A percentile compares a stretch with the other conserved stretches of the same genome.
phyloP scores from a whole-genome alignment of 805 yeast species.

The Candida jianshihensis region DNA sequence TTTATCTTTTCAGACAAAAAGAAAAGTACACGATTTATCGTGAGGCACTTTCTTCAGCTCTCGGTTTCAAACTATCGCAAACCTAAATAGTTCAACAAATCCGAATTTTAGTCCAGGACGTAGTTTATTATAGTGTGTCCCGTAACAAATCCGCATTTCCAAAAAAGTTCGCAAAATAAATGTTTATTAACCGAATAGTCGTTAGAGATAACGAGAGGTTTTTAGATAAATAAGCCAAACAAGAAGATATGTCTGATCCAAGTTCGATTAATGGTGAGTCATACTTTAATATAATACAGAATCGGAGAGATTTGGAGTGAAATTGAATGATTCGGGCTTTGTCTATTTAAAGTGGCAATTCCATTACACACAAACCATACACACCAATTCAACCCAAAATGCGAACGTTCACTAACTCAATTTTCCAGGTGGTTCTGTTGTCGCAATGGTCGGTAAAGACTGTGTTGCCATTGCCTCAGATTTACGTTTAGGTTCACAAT shows the following conservation, averaged over 20 bases:
- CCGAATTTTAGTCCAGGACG: too few species aligned
- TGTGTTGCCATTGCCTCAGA: slow-evolving; percentile 98
- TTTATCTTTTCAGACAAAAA: slow-evolving; percentile 29
- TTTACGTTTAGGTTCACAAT: slow-evolving; percentile 87
- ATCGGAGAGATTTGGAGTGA: too few species aligned
- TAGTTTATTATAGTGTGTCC: slow-evolving; percentile 2
- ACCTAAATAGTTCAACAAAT: neutral
- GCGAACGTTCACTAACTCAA: slow-evolving; percentile 12
- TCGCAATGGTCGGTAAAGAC: slow-evolving; percentile 97
- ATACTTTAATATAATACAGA: too few species aligned
- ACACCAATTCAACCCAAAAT: neutral
- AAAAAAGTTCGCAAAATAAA: neutral
- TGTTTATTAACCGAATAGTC: neutral
- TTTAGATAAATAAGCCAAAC: neutral
- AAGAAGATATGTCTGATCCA: slow-evolving; percentile 58
- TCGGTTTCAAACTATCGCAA: slow-evolving; percentile 16
- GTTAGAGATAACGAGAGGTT: neutral
- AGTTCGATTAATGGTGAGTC: slow-evolving; percentile 66
- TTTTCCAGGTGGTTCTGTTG: slow-evolving; percentile 78
- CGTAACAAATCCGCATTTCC: neutral
- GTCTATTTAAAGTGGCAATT: too few species aligned
- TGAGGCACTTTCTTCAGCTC: slow-evolving; percentile 26
- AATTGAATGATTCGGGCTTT: neutral
- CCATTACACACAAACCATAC: neutral
- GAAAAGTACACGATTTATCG: slow-evolving; percentile 28